Evolutionary conservation across 2,329 filamentous ascomycete genomes (phyloP), one percentile per base, ranked within the genome.

Genomic region (Paramyrothecium roridum): DNA sequence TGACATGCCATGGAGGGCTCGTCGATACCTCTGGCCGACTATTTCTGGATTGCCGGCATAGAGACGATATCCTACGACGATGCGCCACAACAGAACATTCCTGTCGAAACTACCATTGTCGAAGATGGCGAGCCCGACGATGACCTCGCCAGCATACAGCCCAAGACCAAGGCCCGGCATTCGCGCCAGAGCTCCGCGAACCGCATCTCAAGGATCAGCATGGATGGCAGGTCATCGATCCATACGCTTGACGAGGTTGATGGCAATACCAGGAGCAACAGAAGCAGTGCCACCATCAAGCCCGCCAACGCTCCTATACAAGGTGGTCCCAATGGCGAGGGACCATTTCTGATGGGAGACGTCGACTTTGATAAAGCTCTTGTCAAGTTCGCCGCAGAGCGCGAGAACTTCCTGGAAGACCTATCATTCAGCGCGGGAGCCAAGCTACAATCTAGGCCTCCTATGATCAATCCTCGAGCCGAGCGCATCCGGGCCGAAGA

Each of bases 341-440:
- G 72, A 43, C 63, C 68, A 47, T 60, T 63, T 40, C 63, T 77
- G 34, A 73, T 82, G 59, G 75, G 73, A 56, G 91, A 96, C 67
- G 91, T 90, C 66, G 95, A 98, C 71, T 99, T 99, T 66, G 95
- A 98, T 69, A 87, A 90, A 67, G 93, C 95, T 23, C 80, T 99
- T 62, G 78, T 92, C 66, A 98, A 97, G 75, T 99, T 99, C 71
- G 92, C 95, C 48, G 89, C 88, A n/a, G 93, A 98, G 76, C 83
- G 95, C 61, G 95, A 99, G 65, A 89, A 88, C 57, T 99, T 99
- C 66, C 78, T 98, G 52, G 91, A 96, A 60, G 95, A 99, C 70
- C 82, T 98, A 53, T 91, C 88, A 62, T 92, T 98, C 70, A 91
- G 84, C 61, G 91, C 93, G 21, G 92, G 93, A 47, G 89, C 90